Conservation (phyloP, 805 yeast genomes). For the Wickerhamiella kurtzmanii region DNA sequence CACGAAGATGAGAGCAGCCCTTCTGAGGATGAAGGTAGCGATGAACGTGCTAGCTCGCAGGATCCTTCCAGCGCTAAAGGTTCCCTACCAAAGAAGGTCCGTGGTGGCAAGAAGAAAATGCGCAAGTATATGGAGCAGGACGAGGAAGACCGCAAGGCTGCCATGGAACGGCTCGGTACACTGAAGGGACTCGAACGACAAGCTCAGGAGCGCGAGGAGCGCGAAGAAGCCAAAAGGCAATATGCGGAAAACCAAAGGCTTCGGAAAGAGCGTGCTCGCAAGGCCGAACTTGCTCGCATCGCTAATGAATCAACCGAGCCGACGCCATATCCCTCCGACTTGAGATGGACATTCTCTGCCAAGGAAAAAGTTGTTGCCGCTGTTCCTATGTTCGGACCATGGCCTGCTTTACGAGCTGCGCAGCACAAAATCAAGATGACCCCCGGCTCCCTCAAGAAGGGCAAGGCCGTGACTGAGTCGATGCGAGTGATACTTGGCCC, state of each 20-base stretch:
- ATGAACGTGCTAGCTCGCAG: constrained; percentile 2
- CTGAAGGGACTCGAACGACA: constrained; percentile 40
- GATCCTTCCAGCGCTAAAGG: constrained; percentile 3
- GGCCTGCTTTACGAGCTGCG: constrained; percentile 61
- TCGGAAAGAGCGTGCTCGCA: constrained; percentile 32
- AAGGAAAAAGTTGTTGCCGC: constrained; percentile 43
- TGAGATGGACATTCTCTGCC: constrained; percentile 21
- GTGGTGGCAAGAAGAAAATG: constrained; percentile 78
- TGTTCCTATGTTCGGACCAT: constrained; percentile 86
- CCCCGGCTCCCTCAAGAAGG: constrained; percentile 72
- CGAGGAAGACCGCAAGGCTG: constrained; percentile 62
- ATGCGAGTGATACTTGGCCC: constrained; percentile 40
- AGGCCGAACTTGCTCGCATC: constrained; percentile 33
- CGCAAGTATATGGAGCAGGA: constrained; percentile 83
- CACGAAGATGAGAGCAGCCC: neutral
- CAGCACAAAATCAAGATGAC: constrained; percentile 74
- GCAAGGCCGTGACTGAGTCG: constrained; percentile 66
- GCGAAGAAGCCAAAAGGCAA: constrained; percentile 26
- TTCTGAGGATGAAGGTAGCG: constrained; percentile 3
- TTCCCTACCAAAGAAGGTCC: constrained; percentile 27
- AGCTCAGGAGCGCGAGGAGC: constrained; percentile 27
- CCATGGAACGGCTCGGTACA: constrained; percentile 78
- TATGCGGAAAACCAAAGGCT: constrained; percentile 25
- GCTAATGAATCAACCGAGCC: constrained; percentile 25
- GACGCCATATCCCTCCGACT: constrained; percentile 34